A percentile compares a stretch with the other conserved stretches of the same genome.
These are phyloP conservation scores for Penicillium arizonense DNA, from an alignment of 495 filamentous ascomycete genomes.

Conservation along the genomic window DNA sequence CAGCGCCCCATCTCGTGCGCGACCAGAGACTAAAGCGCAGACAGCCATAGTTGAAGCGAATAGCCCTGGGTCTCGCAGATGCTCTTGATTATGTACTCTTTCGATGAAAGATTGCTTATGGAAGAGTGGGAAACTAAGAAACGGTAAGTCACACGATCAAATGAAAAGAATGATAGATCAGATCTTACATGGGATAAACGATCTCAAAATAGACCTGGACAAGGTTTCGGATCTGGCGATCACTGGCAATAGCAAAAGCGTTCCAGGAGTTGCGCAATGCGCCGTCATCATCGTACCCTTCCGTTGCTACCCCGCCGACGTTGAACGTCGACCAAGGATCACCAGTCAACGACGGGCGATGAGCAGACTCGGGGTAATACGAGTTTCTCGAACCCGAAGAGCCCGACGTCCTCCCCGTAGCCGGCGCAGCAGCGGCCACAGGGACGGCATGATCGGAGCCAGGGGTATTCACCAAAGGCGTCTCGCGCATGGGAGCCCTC, in stretches of 20 bases:
- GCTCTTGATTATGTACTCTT: slow-evolving; percentile 33
- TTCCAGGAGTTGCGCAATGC: slow-evolving; percentile 30
- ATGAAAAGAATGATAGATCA: not conserved
- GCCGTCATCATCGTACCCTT: slow-evolving; percentile 26
- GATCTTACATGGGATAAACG: slow-evolving; percentile 34
- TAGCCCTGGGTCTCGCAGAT: slow-evolving; percentile 39
- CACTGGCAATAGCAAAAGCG: slow-evolving; percentile 29
- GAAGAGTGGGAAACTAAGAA: slow-evolving; percentile 46
- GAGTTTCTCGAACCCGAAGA: slow-evolving; percentile 25
- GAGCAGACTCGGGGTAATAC: slow-evolving; percentile 10
- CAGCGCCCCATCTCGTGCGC: slow-evolving; percentile 47
- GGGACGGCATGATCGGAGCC: slow-evolving; percentile 1
- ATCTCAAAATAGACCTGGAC: slow-evolving; percentile 46
- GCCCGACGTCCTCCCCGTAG: slow-evolving; percentile 11
- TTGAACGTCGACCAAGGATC: slow-evolving; percentile 27
- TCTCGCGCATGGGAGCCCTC: slow-evolving; percentile 9
- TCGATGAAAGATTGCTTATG: slow-evolving; percentile 40
- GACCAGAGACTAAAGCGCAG: slow-evolving; percentile 44
- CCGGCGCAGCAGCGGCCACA: not conserved
- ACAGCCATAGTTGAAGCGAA: slow-evolving; percentile 51
- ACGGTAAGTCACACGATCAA: slow-evolving; percentile 2
- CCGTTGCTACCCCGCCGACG: slow-evolving; percentile 16
- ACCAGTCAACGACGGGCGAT: slow-evolving; percentile 13
- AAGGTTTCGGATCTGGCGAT: slow-evolving; percentile 29
- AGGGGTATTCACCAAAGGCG: slow-evolving; percentile 1